Evolutionary conservation across 2,329 filamentous ascomycete species (phyloP).

Genomic region (Hysterium pulicare): DNA sequence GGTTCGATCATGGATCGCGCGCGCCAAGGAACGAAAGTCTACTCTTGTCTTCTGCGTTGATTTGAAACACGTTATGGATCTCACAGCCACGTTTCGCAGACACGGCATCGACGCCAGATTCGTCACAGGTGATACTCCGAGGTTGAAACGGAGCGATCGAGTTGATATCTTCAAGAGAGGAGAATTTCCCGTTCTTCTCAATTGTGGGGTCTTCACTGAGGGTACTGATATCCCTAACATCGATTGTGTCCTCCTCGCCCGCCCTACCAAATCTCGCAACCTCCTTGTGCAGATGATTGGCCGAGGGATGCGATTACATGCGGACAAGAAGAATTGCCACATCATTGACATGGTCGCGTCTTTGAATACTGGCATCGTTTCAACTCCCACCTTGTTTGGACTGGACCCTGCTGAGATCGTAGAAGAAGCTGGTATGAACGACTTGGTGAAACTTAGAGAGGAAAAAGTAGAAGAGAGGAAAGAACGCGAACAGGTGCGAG

Average conservation of each 20-base stretch:
- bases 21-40: constrained; percentile 69
- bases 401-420: constrained; percentile 80
- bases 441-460: constrained; percentile 57
- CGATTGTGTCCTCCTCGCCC: constrained; percentile 83
- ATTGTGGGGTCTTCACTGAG: constrained; percentile 95
- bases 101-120: constrained; percentile 79
- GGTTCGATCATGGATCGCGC: constrained; percentile 79
- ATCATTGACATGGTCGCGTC: constrained; percentile 94
- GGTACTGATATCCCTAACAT: constrained; percentile 97
- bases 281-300: constrained; percentile 97
- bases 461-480: no score
- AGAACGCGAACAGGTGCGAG: constrained; percentile 38
- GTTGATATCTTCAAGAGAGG: constrained; percentile 73
- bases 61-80: constrained; percentile 69
- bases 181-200: constrained; percentile 83
- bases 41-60: constrained; percentile 96
- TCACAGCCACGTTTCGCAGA: constrained; percentile 73
- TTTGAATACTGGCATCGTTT: constrained; percentile 78
- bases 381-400: constrained; percentile 88
- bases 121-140: constrained; percentile 78
- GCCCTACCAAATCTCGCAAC: constrained; percentile 90
- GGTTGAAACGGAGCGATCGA: constrained; percentile 63
- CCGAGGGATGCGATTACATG: constrained; percentile 78
- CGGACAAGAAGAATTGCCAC: constrained; percentile 83
- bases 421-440: constrained; percentile 59